Base-by-base conservation (phyloP, 108 stramenopile species). In the Cyclotella cryptica region DNA sequence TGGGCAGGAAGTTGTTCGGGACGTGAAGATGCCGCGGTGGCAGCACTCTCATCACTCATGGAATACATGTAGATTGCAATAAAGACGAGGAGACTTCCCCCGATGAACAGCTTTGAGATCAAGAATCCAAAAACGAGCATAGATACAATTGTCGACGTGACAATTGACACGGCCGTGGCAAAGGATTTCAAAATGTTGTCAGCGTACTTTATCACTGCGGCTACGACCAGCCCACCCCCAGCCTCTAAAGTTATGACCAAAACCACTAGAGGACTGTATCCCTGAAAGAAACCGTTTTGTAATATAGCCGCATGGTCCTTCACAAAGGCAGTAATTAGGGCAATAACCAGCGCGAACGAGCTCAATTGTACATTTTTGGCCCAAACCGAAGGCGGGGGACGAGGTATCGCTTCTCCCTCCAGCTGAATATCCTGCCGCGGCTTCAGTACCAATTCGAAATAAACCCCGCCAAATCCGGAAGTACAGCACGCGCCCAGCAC, bases 291-390 rank as follows among this genome's bases (percentile, higher is more conserved):
- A 8, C 98, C 98, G 27, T 90, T 77, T 65, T 69, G 40, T 10
- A 69, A 55, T 43, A 98, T 85, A 3, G 71, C 82, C 14, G 44
- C 69, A 17, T 81, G 67, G 72, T 98, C 97, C 47, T 96, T 95
- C 60, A 84, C 43, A 78, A 87, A 86, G 0, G 95, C 88, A 22
- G 94, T 90, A 6, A 88, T 39, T 0, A 95, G 68, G 7, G 96
- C 94, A 42, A 96, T 80, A 0, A 85, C 30, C 24, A 98, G 79
- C 18, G 93, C 94, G 29, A 96, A 90, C 41, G 96, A 72, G 67
- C 98, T 97, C 98, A 99, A 96, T 82, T 99, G 98, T 28, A 98
- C 88, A 77, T 99, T 98, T 65, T 98, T 91, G 22, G 96, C 83
- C 98, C 98, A 99, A 47, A 99, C 84, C 12, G 87, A 87, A 8